phyloP scores from a whole-genome alignment of 2,329 filamentous ascomycete genomes.

The Trichophyton verrucosum region DNA sequence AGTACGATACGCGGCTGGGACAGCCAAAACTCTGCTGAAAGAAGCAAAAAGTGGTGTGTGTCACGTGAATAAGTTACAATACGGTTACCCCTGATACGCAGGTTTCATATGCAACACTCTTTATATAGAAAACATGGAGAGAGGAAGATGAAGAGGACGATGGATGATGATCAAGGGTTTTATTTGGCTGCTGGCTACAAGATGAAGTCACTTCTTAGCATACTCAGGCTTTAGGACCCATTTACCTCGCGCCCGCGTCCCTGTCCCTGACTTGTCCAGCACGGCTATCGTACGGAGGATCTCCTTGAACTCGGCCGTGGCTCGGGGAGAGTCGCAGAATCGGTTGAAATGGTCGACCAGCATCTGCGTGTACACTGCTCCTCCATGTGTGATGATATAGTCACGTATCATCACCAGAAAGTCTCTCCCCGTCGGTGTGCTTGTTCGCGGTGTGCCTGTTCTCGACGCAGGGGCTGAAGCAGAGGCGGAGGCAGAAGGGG shows the following conservation, averaged over 20 bases:
- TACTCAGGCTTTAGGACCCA: slow-evolving; percentile 52
- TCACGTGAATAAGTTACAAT: neutral
- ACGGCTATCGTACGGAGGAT: slow-evolving; percentile 66
- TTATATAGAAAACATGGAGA: neutral
- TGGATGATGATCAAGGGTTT: neutral
- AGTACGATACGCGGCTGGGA: neutral
- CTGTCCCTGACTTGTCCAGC: slow-evolving; percentile 45
- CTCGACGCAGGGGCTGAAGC: slow-evolving; percentile 16
- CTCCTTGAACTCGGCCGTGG: slow-evolving; percentile 67
- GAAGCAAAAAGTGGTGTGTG: neutral
- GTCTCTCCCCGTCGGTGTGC: slow-evolving; percentile 41
- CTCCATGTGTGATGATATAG: slow-evolving; percentile 67
- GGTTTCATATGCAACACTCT: neutral
- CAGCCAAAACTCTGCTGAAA: neutral
- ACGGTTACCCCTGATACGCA: neutral
- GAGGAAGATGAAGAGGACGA: neutral
- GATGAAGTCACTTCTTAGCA: slow-evolving; percentile 12
- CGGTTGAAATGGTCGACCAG: slow-evolving; percentile 82
- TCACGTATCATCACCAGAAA: slow-evolving; percentile 62
- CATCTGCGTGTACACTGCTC: slow-evolving; percentile 68
- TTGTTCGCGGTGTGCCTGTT: slow-evolving; percentile 24
- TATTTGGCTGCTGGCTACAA: neutral
- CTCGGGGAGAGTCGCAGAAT: slow-evolving; percentile 55
- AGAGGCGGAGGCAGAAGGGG: slow-evolving; percentile 3
- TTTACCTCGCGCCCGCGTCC: slow-evolving; percentile 37